Base-by-base conservation (phyloP, 441 rosid genomes). In the Pelargonium myrrhifolium region DNA sequence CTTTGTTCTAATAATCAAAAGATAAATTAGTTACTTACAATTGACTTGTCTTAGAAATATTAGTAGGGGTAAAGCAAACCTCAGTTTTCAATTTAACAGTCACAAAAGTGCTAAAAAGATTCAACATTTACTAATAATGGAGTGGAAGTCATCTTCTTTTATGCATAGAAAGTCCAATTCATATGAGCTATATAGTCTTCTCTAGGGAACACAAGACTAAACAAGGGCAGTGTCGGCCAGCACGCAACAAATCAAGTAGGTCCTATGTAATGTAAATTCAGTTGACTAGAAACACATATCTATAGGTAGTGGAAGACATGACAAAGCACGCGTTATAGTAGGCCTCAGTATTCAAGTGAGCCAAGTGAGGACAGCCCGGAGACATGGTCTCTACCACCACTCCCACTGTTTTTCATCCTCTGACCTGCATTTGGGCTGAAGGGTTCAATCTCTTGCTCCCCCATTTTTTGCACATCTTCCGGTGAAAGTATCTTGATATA, bases 401-500 rank as follows among this genome's bases (percentile, higher is more conserved):
- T 58, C 4, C 62, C 62, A 58, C 31, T 58, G 62, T 28, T 58
- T 22, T 58, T 58, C 62, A 58, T 22, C 62, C 62, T 21, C 62
- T 22, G 62, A 21, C 62, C 62, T 58, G 62, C 62, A 22, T 58
- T 58, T 22, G 62, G 60, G 24, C 60, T 53, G 60, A 53, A 53
- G 22, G 60, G 62, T 58, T 58, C 62, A 9, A 58, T 22, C 31
- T 58, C 62, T 58, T 58, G 62, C 62, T 58, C 62, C 12, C 62
- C 62, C 62, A 58, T 9, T 11, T 58, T 58, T 22, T 58, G 62
- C 62, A 58, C 62, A 22, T 58, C 62, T 12, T 58, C 62, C 0
- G 62, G 62, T 10, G 62, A 58, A 21, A 58, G 62, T 58, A 58
- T 58, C 62, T 58, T 58, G 26, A 58, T 58, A 22, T 58, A 58